Percentiles rank a stretch among this genome's conserved stretches.
These are phyloP conservation scores for Ganoderma meredithae DNA, from an alignment of 1,284 basidiomycete species.

Conservation along the genomic window DNA sequence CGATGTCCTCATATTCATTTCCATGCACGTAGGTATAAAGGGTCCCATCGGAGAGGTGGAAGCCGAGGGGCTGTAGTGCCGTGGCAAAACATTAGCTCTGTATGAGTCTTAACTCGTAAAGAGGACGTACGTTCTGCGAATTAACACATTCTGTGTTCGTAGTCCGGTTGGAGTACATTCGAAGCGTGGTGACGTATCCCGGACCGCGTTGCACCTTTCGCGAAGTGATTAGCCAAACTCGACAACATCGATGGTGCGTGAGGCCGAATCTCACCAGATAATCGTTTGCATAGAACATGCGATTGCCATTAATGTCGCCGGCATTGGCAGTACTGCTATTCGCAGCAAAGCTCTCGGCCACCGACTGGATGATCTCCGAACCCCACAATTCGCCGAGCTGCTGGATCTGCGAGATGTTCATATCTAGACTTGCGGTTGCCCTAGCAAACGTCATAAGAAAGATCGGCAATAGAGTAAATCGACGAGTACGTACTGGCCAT, in stretches of 20 bases:
- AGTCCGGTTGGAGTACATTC: conserved; percentile 71
- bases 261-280: conserved; percentile 58
- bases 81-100: background rate
- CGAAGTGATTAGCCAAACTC: background rate
- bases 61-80: conserved; percentile 57
- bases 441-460: conserved; percentile 40
- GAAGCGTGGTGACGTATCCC: conserved; percentile 67
- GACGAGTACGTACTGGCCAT: conserved; percentile 55
- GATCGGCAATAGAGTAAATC: no score
- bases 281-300: conserved; percentile 72
- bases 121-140: conserved; percentile 56
- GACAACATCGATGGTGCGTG: background rate
- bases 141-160: conserved; percentile 73
- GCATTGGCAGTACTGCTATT: conserved; percentile 58
- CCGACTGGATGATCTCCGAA: conserved; percentile 50
- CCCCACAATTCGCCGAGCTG: conserved; percentile 61
- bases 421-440: conserved; percentile 61
- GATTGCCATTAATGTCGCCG: conserved; percentile 64
- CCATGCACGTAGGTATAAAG: conserved; percentile 70
- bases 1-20: conserved; percentile 73
- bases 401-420: conserved; percentile 62
- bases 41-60: conserved; percentile 72
- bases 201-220: conserved; percentile 64
- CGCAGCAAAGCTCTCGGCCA: conserved; percentile 49
- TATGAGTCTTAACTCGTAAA: background rate